These are phyloP conservation scores for Metschnikowia lunata DNA, from an alignment of 805 yeast genomes.

Conservation along the genomic window DNA sequence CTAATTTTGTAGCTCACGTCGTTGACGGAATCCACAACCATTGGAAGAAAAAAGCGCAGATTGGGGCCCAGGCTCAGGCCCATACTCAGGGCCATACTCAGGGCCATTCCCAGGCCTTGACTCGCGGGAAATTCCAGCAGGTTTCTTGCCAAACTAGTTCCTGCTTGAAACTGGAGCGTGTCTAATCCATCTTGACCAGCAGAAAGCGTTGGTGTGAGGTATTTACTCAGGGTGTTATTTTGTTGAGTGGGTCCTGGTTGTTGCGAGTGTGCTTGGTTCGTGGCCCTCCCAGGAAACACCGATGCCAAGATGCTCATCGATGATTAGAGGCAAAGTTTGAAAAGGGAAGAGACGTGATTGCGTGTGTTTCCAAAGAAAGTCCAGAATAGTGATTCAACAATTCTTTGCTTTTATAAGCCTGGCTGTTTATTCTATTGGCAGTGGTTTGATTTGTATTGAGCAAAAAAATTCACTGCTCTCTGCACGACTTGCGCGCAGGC, in stretches of 20 bases:
- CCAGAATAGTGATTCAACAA: too few species aligned
- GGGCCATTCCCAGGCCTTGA: slow-evolving; percentile 1
- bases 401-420: too few species aligned
- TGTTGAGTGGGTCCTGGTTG: slow-evolving; percentile 1
- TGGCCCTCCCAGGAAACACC: slow-evolving; percentile 12
- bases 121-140: too few species aligned
- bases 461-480: too few species aligned
- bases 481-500: too few species aligned
- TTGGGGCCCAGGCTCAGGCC: slow-evolving; percentile 19
- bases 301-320: slow-evolving; percentile 20
- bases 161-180: slow-evolving; percentile 29
- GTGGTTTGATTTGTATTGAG: too few species aligned
- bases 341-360: too few species aligned
- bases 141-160: slow-evolving; percentile 1
- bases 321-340: not conserved
- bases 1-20: slow-evolving; percentile 42
- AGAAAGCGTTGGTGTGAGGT: slow-evolving; percentile 31
- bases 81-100: slow-evolving; percentile 9
- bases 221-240: slow-evolving; percentile 15
- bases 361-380: too few species aligned
- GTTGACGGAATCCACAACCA: slow-evolving; percentile 30
- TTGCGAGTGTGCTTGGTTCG: not conserved
- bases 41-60: slow-evolving; percentile 31
- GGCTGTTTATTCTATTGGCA: too few species aligned
- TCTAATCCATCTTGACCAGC: slow-evolving; percentile 21